These are phyloP conservation scores for Fusarium continuum DNA, from an alignment of 2,329 filamentous ascomycete species.

Conservation along the genomic window DNA sequence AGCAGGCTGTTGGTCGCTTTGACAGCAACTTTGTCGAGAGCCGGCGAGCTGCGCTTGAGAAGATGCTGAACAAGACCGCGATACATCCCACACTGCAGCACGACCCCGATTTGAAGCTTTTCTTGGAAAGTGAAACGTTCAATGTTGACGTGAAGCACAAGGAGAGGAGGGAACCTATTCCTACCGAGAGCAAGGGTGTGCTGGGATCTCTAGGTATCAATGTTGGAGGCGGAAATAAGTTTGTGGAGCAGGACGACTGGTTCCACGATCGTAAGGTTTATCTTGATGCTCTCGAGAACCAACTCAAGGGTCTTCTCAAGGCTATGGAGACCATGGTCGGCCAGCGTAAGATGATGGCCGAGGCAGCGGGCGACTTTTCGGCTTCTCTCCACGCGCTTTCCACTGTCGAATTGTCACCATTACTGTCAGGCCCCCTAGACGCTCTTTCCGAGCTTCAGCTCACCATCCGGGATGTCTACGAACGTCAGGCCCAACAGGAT, in stretches of 20 bases:
- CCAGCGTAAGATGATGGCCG: slow-evolving; percentile 92
- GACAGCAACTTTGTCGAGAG: slow-evolving; percentile 97
- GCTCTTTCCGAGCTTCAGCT: slow-evolving; percentile 92
- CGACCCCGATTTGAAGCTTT: slow-evolving; percentile 93
- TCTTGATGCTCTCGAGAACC: slow-evolving; percentile 90
- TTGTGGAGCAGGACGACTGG: slow-evolving; percentile 99
- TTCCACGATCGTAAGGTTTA: slow-evolving; percentile 97
- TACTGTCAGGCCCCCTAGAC: slow-evolving; percentile 87
- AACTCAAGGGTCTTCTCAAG: slow-evolving; percentile 89
- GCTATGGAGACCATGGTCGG: slow-evolving; percentile 92
- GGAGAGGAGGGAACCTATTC: slow-evolving; percentile 85
- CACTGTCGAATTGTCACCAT: slow-evolving; percentile 89
- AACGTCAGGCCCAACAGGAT: slow-evolving; percentile 96
- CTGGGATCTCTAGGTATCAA: slow-evolving; percentile 84
- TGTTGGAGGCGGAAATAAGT: slow-evolving; percentile 82
- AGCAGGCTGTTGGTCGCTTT: slow-evolving; percentile 95
- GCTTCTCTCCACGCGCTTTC: slow-evolving; percentile 91
- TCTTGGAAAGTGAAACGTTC: slow-evolving; percentile 95
- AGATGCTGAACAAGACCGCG: slow-evolving; percentile 97
- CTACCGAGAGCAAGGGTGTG: slow-evolving; percentile 92
- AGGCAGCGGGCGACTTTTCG: slow-evolving; percentile 93
- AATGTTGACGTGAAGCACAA: slow-evolving; percentile 98
- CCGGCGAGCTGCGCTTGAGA: slow-evolving; percentile 87
- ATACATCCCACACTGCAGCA: slow-evolving; percentile 90
- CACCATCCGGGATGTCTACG: slow-evolving; percentile 93